phyloP scores from a whole-genome alignment of 352 stramenopile genomes.

The Peronospora destructor region DNA sequence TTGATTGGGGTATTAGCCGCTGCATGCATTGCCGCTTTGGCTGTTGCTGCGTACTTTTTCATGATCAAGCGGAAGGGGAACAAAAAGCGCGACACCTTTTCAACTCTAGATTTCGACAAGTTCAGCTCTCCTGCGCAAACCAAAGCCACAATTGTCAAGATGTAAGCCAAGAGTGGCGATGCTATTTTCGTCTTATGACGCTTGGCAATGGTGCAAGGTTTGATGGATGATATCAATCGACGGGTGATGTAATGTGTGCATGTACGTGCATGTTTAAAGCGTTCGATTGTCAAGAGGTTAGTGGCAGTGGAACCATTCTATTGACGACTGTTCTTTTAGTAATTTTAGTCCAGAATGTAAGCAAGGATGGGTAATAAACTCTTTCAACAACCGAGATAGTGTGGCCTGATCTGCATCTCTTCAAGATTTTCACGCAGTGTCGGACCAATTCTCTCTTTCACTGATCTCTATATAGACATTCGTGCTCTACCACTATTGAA shows the following conservation, averaged over 20 bases:
- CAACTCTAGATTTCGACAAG: slow-evolving; percentile 23
- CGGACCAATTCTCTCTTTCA: no score
- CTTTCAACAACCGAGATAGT: no score
- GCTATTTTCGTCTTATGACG: not conserved
- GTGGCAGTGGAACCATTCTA: slow-evolving; percentile 30
- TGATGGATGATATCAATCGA: slow-evolving; percentile 8
- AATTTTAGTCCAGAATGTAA: no score
- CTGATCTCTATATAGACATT: no score
- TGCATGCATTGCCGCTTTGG: slow-evolving; percentile 18
- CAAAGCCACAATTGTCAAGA: slow-evolving; percentile 28
- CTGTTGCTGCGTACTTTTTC: slow-evolving; percentile 11
- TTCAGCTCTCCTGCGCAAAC: slow-evolving; percentile 26
- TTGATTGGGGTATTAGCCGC: slow-evolving; percentile 13
- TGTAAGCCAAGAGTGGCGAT: slow-evolving; percentile 16
- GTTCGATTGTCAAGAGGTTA: slow-evolving; percentile 18
- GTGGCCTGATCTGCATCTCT: no score
- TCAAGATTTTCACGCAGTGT: no score
- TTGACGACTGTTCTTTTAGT: slow-evolving; percentile 6
- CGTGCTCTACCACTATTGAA: no score
- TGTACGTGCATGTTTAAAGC: slow-evolving; percentile 19
- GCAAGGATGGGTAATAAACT: no score
- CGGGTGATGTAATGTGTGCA: slow-evolving; percentile 5
- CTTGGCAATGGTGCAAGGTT: slow-evolving; percentile 2
- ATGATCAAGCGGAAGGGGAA: slow-evolving; percentile 18
- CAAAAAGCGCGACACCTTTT: slow-evolving; percentile 7